Base-by-base conservation (phyloP, 2,329 filamentous ascomycete species). In the Alternaria sp. region DNA sequence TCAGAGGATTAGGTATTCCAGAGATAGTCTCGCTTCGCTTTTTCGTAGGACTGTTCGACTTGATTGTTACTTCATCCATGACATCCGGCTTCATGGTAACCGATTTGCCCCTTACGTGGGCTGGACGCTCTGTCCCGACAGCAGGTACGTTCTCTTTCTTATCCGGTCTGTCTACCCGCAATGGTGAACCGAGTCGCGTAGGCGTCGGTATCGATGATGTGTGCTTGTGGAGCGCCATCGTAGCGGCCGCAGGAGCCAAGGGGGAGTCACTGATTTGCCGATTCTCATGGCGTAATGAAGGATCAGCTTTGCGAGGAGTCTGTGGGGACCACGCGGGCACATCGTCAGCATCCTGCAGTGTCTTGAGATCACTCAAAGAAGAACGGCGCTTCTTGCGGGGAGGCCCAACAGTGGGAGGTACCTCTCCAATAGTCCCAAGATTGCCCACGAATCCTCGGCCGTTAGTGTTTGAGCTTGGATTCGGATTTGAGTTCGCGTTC, bases 361-460 rank as follows among this genome's bases (percentile, higher is more conserved):
- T 85, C 67, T 88, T 91, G 48, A 98, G 84, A 76, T 98, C 94
- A 5, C 94, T 97, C 42, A 98, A 81, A 26, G 94, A 97, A 80
- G 94, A 97, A 75, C 94, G 89, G 56, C 94, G 87, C 82, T 96
- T 97, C 81, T 89, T 94, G 62, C 76, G 75, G 56, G 75, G 75
- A 67, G 75, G 75, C 57, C 74, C 75, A 66, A 58, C 43, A 54
- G 64, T 70, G 56, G 77, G 74, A 49, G 79, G 77, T 74, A 82
- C 80, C 76, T 82, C 73, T 81, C 80, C 84, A 71, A 84, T 88
- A 6, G 84, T 85, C 20, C 81, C 81, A 34, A 87, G 73, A 62
- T 54, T 67, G 49, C 70, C 71, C 53, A 73, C 61, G 53, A 68
- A 76, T 14, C 65, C 61, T 32, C 69, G 60, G 32, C 62, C 62